These are phyloP conservation scores for Arabidopsis hybrid DNA, from an alignment of 441 rosid species.

Conservation along the genomic window DNA sequence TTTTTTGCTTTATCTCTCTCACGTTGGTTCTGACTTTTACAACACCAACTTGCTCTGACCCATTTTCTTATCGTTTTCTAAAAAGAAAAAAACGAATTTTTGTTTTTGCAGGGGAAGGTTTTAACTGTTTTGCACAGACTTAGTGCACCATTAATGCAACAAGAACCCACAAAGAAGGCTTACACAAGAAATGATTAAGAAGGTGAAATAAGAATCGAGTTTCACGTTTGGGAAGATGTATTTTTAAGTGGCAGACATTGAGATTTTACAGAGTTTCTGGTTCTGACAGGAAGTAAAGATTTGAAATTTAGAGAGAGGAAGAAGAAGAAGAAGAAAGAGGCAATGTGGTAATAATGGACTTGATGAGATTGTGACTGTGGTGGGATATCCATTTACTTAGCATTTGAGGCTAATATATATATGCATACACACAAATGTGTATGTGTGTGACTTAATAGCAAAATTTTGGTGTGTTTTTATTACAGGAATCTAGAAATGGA, in stretches of 20 bases:
- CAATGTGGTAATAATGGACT: conserved; percentile 52
- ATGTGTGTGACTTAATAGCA: conserved; percentile 42
- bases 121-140: conserved; percentile 51
- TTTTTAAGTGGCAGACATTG: conserved; percentile 76
- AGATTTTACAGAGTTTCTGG: conserved; percentile 41
- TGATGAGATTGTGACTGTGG: conserved; percentile 55
- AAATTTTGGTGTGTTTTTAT: conserved; percentile 51
- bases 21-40: conserved; percentile 44
- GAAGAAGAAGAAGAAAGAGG: conserved; percentile 37
- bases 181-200: conserved; percentile 43
- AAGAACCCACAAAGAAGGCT: conserved; percentile 39
- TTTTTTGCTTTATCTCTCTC: conserved; percentile 43
- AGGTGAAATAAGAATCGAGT: conserved; percentile 39
- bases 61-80: conserved; percentile 41
- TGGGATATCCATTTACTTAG: conserved; percentile 74
- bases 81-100: conserved; percentile 12
- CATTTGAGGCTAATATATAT: conserved; percentile 55
- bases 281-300: conserved; percentile 44
- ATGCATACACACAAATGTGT: conserved; percentile 33
- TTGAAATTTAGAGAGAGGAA: conserved; percentile 24
- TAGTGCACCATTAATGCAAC: conserved; percentile 52
- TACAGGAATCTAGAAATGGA: conserved; percentile 58
- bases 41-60: conserved; percentile 48
- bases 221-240: conserved; percentile 32
- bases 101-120: conserved; percentile 37